Evolutionary conservation across 257 asterid species (phyloP).

Genomic region (Scutellaria minor): DNA sequence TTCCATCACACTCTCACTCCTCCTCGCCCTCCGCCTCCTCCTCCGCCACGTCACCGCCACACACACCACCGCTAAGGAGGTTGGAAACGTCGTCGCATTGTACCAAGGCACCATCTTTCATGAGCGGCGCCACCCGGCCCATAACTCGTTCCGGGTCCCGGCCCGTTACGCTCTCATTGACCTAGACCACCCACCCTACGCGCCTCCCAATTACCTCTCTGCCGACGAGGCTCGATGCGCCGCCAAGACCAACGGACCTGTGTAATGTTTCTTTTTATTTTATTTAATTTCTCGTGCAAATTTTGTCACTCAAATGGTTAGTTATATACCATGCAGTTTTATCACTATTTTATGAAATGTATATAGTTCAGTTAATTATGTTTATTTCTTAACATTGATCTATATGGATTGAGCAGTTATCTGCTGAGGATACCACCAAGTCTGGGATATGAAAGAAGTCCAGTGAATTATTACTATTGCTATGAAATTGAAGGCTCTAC

Average conservation of each 20-base stretch:
- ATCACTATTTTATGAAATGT: no score
- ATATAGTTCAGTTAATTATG: no score
- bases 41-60: slow-evolving; percentile 25
- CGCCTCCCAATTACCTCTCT: slow-evolving; percentile 51
- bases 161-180: slow-evolving; percentile 66
- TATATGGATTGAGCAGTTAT: slow-evolving; percentile 40
- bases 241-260: slow-evolving; percentile 59
- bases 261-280: slow-evolving; percentile 42
- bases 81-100: slow-evolving; percentile 35
- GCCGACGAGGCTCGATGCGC: slow-evolving; percentile 52
- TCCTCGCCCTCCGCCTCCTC: slow-evolving; percentile 50
- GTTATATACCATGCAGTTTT: no score
- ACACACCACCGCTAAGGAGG: background rate
- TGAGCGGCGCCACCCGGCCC: slow-evolving; percentile 59
- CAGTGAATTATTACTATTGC: slow-evolving; percentile 69
- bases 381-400: background rate
- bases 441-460: slow-evolving; percentile 73
- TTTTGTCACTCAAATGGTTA: no score
- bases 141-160: slow-evolving; percentile 51
- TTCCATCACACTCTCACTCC: slow-evolving; percentile 42
- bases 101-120: slow-evolving; percentile 68
- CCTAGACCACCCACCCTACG: slow-evolving; percentile 49
- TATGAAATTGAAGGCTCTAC: slow-evolving; percentile 56
- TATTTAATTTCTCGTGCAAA: no score
- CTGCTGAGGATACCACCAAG: slow-evolving; percentile 73